Conservation (phyloP, 1,284 basidiomycete genomes). For the Cryptococcus sp. region DNA sequence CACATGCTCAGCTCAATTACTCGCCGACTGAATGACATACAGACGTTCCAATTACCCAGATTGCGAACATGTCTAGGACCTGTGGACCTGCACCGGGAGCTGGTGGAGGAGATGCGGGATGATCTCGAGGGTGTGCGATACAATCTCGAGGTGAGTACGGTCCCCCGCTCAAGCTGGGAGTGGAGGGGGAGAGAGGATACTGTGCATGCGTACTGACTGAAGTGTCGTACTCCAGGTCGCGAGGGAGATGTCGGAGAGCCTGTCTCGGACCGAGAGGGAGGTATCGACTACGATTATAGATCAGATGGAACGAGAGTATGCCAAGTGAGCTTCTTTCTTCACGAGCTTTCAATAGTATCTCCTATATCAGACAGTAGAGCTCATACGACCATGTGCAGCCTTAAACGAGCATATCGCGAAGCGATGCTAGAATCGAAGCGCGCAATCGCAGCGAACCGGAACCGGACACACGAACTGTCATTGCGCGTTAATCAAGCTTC, state of each 20-base stretch:
- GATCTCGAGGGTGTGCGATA: slow-evolving; percentile 66
- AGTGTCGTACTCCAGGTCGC: slow-evolving; percentile 57
- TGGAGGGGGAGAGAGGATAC: slow-evolving; percentile 14
- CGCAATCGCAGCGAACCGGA: slow-evolving; percentile 17
- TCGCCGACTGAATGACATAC: slow-evolving; percentile 65
- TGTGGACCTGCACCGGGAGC: slow-evolving; percentile 66
- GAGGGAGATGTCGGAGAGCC: slow-evolving; percentile 58
- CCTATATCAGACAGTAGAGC: neutral
- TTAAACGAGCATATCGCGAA: slow-evolving; percentile 33
- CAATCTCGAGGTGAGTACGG: slow-evolving; percentile 66
- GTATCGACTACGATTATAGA: neutral
- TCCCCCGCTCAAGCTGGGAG: neutral
- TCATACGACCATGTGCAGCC: slow-evolving; percentile 10
- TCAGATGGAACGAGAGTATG: slow-evolving; percentile 10
- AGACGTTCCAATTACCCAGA: slow-evolving; percentile 71
- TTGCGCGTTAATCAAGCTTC: slow-evolving; percentile 10
- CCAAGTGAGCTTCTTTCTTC: slow-evolving; percentile 4
- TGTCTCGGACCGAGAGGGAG: neutral
- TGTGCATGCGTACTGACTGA: neutral
- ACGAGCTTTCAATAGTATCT: neutral
- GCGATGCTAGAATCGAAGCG: slow-evolving; percentile 33
- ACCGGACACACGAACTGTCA: slow-evolving; percentile 12
- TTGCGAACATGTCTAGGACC: slow-evolving; percentile 68
- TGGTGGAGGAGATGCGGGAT: slow-evolving; percentile 71
- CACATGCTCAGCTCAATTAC: slow-evolving; percentile 29